A percentile compares a stretch with the other conserved stretches of the same genome.
phyloP scores from a whole-genome alignment of 176 grass and related monocot genomes.

The maize (Zea mays) region Zm-B73-REFERENCE-NAM-5.0 NC_050103.1:90335501-90336000 shows the following conservation, averaged over 20 bases:
- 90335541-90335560: not conserved
- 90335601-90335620: constrained; percentile 8
- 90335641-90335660: constrained; percentile 11
- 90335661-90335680: constrained; percentile 27
- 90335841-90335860: constrained; percentile 87
- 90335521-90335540: constrained; percentile 33
- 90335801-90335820: constrained; percentile 64
- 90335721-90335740: constrained; percentile 88
- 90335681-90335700: constrained; percentile 45
- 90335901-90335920: constrained; percentile 86
- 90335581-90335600: not conserved
- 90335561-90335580: constrained; percentile 9
- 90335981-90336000: constrained; percentile 13
- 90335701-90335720: constrained; percentile 89
- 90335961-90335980: constrained; percentile 40
- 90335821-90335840: constrained; percentile 72
- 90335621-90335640: constrained; percentile 13
- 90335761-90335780: constrained; percentile 90
- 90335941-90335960: constrained; percentile 50
- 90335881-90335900: constrained; percentile 98
- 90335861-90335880: constrained; percentile 63
- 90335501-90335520: constrained; percentile 99
- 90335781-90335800: constrained; percentile 78
- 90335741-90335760: constrained; percentile 90
- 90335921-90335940: constrained; percentile 97